A percentile compares a stretch with the other conserved stretches of the same genome.
These are phyloP conservation scores for Leccinum boreale DNA, from an alignment of 768 basidiomycete genomes.

Conservation along the genomic window DNA sequence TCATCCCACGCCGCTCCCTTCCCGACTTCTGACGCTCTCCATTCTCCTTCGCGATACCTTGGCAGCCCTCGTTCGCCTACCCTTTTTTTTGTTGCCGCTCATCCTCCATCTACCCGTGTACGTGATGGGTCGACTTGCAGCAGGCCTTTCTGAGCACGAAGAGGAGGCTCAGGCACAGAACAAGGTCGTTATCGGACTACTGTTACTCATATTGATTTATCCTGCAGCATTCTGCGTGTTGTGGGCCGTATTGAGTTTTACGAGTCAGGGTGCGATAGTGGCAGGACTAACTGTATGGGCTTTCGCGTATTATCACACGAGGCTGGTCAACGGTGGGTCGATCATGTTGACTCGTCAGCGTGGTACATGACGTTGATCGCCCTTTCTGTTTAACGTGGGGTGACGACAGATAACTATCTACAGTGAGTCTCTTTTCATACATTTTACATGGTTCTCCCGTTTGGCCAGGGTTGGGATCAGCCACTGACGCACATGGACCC, in stretches of 20 bases:
- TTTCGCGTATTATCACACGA: slow-evolving; percentile 82
- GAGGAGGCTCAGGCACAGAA: slow-evolving; percentile 97
- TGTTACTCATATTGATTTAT: slow-evolving; percentile 74
- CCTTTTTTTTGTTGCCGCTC: slow-evolving; percentile 87
- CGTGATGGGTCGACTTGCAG: slow-evolving; percentile 72
- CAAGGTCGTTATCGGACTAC: slow-evolving; percentile 85
- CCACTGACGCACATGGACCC: slow-evolving; percentile 19
- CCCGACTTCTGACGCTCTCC: slow-evolving; percentile 75
- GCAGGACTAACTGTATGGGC: slow-evolving; percentile 69
- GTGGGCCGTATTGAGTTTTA: slow-evolving; percentile 82
- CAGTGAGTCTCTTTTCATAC: slow-evolving; percentile 46
- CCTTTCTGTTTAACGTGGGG: neutral
- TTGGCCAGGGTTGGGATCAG: slow-evolving; percentile 14
- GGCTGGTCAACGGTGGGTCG: slow-evolving; percentile 76
- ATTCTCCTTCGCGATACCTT: slow-evolving; percentile 79
- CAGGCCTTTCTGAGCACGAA: slow-evolving; percentile 73
- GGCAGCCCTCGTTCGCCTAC: slow-evolving; percentile 66
- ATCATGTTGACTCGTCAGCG: slow-evolving; percentile 21
- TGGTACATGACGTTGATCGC: slow-evolving; percentile 20
- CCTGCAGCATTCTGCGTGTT: slow-evolving; percentile 79
- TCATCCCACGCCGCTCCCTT: slow-evolving; percentile 66
- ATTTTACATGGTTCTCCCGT: neutral
- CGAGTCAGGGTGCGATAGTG: slow-evolving; percentile 66
- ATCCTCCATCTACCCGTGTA: slow-evolving; percentile 85
- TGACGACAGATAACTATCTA: slow-evolving; percentile 63